Percentiles rank a stretch among this genome's conserved stretches.
phyloP scores from a whole-genome alignment of 352 stramenopile genomes.

The Phytopythium vexans region DNA sequence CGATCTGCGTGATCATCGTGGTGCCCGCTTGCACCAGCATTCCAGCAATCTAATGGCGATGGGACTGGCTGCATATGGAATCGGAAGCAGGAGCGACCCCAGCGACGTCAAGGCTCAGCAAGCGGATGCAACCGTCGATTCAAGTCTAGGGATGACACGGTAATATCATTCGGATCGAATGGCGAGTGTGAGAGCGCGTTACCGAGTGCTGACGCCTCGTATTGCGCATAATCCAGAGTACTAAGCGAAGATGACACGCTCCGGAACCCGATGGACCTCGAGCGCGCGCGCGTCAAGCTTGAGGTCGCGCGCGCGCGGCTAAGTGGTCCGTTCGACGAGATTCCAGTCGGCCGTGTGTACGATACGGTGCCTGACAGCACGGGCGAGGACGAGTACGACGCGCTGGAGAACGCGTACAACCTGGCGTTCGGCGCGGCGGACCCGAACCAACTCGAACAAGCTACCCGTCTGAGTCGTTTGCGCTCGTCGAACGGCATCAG shows the following conservation, averaged over 20 bases:
- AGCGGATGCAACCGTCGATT: too few relatives aligned
- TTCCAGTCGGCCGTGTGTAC: constrained; percentile 56
- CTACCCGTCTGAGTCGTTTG: neutral
- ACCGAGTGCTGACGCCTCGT: neutral
- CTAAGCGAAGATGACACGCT: neutral
- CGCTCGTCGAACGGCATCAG: too few relatives aligned
- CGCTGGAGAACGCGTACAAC: constrained; percentile 63
- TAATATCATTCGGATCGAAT: too few relatives aligned
- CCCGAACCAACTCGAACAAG: neutral
- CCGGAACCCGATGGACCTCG: constrained; percentile 17
- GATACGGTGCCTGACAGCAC: constrained; percentile 33
- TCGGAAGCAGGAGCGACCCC: too few relatives aligned
- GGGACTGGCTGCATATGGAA: too few relatives aligned
- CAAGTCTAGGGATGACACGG: too few relatives aligned
- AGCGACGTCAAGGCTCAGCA: too few relatives aligned
- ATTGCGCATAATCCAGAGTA: neutral
- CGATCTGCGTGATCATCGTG: too few relatives aligned
- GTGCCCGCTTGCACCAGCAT: too few relatives aligned
- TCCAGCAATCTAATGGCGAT: too few relatives aligned
- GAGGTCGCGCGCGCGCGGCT: constrained; percentile 34
- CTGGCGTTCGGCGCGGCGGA: constrained; percentile 29
- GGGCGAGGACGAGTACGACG: constrained; percentile 38
- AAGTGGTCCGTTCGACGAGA: constrained; percentile 17
- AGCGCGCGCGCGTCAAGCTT: constrained; percentile 36
- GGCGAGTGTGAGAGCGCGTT: too few relatives aligned